Evolutionary conservation across 2,329 filamentous ascomycete species (phyloP).

Genomic region (Colletotrichum lindemuthianum): DNA sequence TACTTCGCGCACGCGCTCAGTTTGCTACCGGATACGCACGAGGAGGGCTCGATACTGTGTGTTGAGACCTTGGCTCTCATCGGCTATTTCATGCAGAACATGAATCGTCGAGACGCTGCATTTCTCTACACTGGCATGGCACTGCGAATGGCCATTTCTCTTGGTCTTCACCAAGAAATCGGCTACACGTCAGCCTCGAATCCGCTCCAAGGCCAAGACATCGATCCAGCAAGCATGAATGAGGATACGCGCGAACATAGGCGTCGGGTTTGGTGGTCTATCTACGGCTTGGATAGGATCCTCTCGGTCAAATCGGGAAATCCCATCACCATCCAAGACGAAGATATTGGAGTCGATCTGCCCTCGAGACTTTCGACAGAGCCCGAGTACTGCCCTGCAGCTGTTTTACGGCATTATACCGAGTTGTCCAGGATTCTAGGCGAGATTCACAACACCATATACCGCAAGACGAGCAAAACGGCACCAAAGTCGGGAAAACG

Average conservation of each 20-base stretch:
- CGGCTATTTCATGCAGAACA: conserved; percentile 67
- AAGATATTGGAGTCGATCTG: conserved; percentile 47
- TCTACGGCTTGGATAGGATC: conserved; percentile 48
- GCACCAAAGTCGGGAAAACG: conserved; percentile 55
- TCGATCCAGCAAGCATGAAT: conserved; percentile 9
- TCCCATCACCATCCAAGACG: conserved; percentile 43
- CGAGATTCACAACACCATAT: conserved; percentile 50
- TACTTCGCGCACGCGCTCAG: conserved; percentile 63
- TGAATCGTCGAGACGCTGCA: conserved; percentile 64
- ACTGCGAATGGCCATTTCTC: conserved; percentile 65
- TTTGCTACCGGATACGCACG: conserved; percentile 64
- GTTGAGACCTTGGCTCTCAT: conserved; percentile 65
- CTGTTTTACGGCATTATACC: conserved; percentile 42
- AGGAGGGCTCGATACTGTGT: conserved; percentile 63
- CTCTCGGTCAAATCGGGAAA: conserved; percentile 46
- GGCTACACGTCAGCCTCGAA: conserved; percentile 30
- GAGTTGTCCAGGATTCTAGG: conserved; percentile 45
- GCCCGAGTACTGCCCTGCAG: conserved; percentile 43
- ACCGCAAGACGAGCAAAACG: conserved; percentile 51
- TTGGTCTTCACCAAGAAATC: conserved; percentile 66
- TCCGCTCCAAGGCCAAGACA: conserved; percentile 16
- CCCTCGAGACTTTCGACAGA: conserved; percentile 43
- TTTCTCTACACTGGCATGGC: conserved; percentile 65
- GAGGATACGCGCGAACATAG: conserved; percentile 53
- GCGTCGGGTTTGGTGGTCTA: conserved; percentile 49